These are phyloP conservation scores for Nematocida sp. DNA, from an alignment of 371 early-diverging fungal species.

Conservation along the genomic window DNA sequence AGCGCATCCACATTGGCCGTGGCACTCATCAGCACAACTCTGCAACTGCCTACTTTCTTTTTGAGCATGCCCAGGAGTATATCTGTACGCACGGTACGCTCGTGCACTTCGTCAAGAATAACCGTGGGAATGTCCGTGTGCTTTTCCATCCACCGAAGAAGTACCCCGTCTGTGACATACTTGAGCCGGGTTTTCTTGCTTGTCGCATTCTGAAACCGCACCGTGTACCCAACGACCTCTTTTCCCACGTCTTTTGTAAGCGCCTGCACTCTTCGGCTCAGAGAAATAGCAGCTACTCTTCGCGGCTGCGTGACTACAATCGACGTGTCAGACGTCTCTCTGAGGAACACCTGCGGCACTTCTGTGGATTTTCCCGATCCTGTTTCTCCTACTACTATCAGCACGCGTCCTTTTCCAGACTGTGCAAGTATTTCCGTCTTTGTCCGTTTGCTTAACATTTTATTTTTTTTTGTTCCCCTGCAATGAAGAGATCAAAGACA, in stretches of 20 bases:
- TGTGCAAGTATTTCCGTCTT: constrained; percentile 47
- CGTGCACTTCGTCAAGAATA: constrained; percentile 65
- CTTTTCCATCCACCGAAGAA: constrained; percentile 51
- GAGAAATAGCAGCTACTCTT: constrained; percentile 64
- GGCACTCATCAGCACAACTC: constrained; percentile 65
- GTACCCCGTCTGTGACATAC: constrained; percentile 63
- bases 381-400: constrained; percentile 64
- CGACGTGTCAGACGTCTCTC: neutral
- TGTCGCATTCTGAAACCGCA: constrained; percentile 56
- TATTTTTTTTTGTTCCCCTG: constrained; percentile 28
- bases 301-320: constrained; percentile 64
- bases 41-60: constrained; percentile 9
- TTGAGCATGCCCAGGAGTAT: constrained; percentile 50
- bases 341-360: constrained; percentile 56
- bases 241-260: neutral
- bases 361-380: constrained; percentile 65
- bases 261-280: constrained; percentile 48
- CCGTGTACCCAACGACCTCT: constrained; percentile 60
- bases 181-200: constrained; percentile 29
- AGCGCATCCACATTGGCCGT: constrained; percentile 59
- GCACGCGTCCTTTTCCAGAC: constrained; percentile 22
- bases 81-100: constrained; percentile 62
- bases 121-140: constrained; percentile 43
- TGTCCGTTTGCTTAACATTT: neutral
- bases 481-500: constrained; percentile 42